A percentile compares a stretch with the other conserved stretches of the same genome.
These are phyloP conservation scores for Bruguiera parviflora DNA, from an alignment of 345 rosid species.

Conservation along the genomic window DNA sequence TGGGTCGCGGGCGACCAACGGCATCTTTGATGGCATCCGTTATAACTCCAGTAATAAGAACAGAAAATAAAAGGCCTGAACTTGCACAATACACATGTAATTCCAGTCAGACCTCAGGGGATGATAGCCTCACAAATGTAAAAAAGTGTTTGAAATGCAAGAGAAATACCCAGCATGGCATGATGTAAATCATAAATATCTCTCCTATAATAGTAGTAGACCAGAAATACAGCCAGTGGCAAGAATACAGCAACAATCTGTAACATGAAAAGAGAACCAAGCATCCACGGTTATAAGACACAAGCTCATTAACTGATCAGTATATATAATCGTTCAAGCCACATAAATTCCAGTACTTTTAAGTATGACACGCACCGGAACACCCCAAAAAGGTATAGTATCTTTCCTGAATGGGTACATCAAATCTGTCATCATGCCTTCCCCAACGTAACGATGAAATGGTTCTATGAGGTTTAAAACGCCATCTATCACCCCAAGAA, in stretches of 20 bases:
- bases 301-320: background rate
- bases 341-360: background rate
- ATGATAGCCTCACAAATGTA: background rate
- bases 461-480: slow-evolving; percentile 49
- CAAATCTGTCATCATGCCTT: slow-evolving; percentile 57
- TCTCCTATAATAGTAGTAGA: slow-evolving; percentile 38
- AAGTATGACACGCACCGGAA: slow-evolving; percentile 36
- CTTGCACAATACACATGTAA: background rate
- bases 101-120: too few relatives aligned
- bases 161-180: slow-evolving; percentile 43
- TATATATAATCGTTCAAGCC: background rate
- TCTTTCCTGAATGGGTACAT: slow-evolving; percentile 51
- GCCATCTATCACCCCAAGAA: slow-evolving; percentile 43
- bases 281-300: background rate
- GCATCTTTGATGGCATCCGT: slow-evolving; percentile 63
- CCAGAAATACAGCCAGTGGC: slow-evolving; percentile 37
- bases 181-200: slow-evolving; percentile 67
- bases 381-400: slow-evolving; percentile 63
- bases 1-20: slow-evolving; percentile 63
- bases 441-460: slow-evolving; percentile 58
- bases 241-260: slow-evolving; percentile 41
- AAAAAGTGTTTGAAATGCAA: background rate
- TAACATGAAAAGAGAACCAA: background rate
- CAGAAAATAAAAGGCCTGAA: slow-evolving; percentile 49
- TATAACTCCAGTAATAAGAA: slow-evolving; percentile 51